These are phyloP conservation scores for Pseudogymnoascus sp. DNA, from an alignment of 2,329 filamentous ascomycete genomes.

Conservation along the genomic window DNA sequence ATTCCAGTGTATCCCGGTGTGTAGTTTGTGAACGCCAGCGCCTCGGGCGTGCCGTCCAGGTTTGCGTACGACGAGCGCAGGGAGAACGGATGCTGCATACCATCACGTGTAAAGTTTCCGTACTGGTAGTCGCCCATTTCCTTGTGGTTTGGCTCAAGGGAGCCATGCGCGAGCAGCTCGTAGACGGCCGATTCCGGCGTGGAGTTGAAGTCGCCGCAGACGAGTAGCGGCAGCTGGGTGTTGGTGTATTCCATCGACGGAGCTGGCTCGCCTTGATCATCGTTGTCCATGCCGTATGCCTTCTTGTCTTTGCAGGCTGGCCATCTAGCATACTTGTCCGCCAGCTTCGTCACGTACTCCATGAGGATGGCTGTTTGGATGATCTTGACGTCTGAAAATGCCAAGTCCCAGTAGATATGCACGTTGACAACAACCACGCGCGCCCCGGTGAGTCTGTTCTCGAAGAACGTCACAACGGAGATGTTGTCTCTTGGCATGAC, in stretches of 20 bases:
- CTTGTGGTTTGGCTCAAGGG: slow-evolving; percentile 66
- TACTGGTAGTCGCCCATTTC: slow-evolving; percentile 75
- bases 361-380: slow-evolving; percentile 94
- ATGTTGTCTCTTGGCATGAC: slow-evolving; percentile 99
- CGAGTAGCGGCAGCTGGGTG: slow-evolving; percentile 79
- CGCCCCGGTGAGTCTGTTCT: slow-evolving; percentile 83
- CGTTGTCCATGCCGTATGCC: slow-evolving; percentile 30
- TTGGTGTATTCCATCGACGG: slow-evolving; percentile 84
- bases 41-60: slow-evolving; percentile 72
- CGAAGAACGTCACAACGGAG: slow-evolving; percentile 82
- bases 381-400: slow-evolving; percentile 85
- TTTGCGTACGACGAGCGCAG: slow-evolving; percentile 82
- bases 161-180: slow-evolving; percentile 76
- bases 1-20: slow-evolving; percentile 87
- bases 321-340: slow-evolving; percentile 75
- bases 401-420: slow-evolving; percentile 91
- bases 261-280: slow-evolving; percentile 55
- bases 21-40: slow-evolving; percentile 93
- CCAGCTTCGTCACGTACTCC: slow-evolving; percentile 80
- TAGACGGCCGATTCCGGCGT: slow-evolving; percentile 81
- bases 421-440: slow-evolving; percentile 89
- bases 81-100: slow-evolving; percentile 90
- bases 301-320: slow-evolving; percentile 67
- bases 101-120: slow-evolving; percentile 84
- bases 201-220: slow-evolving; percentile 97